Conservation (phyloP, 257 asterid genomes). For the Linderniella brevidens region DNA sequence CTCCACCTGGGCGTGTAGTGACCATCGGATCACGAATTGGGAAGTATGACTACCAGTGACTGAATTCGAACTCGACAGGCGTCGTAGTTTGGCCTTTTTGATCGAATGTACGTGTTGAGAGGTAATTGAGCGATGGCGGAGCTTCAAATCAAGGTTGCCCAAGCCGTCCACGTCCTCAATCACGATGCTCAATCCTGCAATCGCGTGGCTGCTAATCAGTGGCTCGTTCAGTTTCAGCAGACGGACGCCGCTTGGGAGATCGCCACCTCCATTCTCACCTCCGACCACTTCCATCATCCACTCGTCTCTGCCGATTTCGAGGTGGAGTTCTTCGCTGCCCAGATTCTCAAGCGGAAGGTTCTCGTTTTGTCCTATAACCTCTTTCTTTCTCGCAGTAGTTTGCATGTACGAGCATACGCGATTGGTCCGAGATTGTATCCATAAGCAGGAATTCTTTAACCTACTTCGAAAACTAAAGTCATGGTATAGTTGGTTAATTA, state of each 20-base stretch:
- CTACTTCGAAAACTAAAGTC: too few relatives aligned
- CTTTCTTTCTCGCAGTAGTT: too few relatives aligned
- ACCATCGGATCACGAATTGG: too few relatives aligned
- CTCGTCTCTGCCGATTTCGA: constrained; percentile 35
- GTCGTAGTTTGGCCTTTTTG: too few relatives aligned
- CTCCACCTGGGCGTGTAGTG: too few relatives aligned
- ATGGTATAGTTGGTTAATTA: too few relatives aligned
- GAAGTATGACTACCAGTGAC: too few relatives aligned
- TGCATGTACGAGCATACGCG: too few relatives aligned
- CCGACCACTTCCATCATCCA: constrained; percentile 19
- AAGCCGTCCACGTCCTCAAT: constrained; percentile 77
- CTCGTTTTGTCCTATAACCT: not conserved
- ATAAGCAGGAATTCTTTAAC: too few relatives aligned
- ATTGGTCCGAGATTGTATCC: too few relatives aligned
- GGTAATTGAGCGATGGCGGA: constrained; percentile 14
- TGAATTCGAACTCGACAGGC: too few relatives aligned
- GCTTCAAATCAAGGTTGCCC: constrained; percentile 59
- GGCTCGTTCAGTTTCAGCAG: constrained; percentile 88
- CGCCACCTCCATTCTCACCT: constrained; percentile 70
- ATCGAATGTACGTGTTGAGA: too few relatives aligned
- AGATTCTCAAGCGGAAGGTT: constrained; percentile 87
- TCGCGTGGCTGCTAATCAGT: constrained; percentile 89
- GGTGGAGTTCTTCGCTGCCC: constrained; percentile 80
- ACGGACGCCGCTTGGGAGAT: constrained; percentile 74
- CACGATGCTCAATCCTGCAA: constrained; percentile 75